Evolutionary conservation across 2,329 filamentous ascomycete genomes (phyloP), one percentile per base, ranked within the genome.

Genomic region (Cytospora schulzeri): DNA sequence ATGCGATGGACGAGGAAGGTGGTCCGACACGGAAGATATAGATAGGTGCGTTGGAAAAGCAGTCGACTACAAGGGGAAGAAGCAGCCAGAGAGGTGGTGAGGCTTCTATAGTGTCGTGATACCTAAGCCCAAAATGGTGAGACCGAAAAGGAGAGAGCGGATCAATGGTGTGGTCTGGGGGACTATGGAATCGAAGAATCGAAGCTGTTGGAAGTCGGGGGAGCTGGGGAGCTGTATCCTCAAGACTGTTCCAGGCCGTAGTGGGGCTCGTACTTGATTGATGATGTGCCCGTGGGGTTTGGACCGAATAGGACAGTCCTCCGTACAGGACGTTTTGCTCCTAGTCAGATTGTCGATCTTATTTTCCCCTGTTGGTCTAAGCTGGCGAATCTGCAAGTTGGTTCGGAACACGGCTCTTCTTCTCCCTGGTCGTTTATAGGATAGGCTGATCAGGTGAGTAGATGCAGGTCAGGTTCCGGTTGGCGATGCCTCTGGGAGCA

Each of bases 201-300:
- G 38, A 62, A 62, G 38, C 33, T 31, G 26, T 56, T 62, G 59
- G 59, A 62, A 62, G 59, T 22, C 31, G 51, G 17, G 51, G 8
- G 33, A 54, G 59, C 52, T 55, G 59, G 51, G 8, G 33, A 54
- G 59, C 52, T 55, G 59, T 61, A 24, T 29, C 52, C 50, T 59
- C 28, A 54, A 62, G 59, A 62, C 52, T 62, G 59, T 62, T 62
- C 59, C 59, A 62, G 59, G 59, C 59, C 59, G 59, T 62, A 53
- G 59, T 62, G 59, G 59, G 59, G 59, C 55, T 50, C 48, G 51
- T n/a, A 48, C 26, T 14, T n/a, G 8, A 48, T 61, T 19, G 11
- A 55, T 62, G 52, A 62, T 62, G 59, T 56, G 59, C 59, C 59
- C 59, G 59, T 62, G 59, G 59, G 59, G 59, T 53, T 56, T 24